Percentiles rank a stretch among this genome's conserved stretches.
Conservation (phyloP, 139 green algal genomes). For the Coelastrella sp. region DNA sequence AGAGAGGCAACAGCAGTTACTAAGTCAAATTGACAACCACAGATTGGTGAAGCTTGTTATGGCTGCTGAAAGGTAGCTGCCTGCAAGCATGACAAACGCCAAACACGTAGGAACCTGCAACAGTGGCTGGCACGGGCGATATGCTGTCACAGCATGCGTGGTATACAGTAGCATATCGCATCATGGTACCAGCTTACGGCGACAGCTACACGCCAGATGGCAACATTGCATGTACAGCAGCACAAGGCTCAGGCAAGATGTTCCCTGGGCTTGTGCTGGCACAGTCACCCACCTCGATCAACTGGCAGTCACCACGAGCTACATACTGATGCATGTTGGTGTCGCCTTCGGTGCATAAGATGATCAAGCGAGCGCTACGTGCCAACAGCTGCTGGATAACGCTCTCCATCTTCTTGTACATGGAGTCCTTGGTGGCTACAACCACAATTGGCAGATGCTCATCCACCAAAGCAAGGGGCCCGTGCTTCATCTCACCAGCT, state of each 20-base stretch:
- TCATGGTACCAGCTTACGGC: no score
- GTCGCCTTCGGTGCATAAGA: slow-evolving; percentile 88
- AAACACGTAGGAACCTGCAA: no score
- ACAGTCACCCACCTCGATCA: slow-evolving; percentile 43
- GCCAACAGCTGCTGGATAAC: slow-evolving; percentile 94
- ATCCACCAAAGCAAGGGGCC: slow-evolving; percentile 96
- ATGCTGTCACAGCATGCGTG: no score
- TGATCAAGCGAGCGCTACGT: slow-evolving; percentile 80
- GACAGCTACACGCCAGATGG: no score
- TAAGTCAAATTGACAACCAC: not conserved
- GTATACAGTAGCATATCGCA: no score
- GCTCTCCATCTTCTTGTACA: slow-evolving; percentile 92
- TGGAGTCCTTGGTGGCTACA: slow-evolving; percentile 79
- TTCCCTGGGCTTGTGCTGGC: not conserved
- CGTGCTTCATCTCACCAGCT: slow-evolving; percentile 99
- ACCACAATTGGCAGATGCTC: slow-evolving; percentile 96
- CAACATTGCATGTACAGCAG: not conserved
- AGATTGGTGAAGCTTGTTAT: no score
- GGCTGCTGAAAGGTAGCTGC: no score
- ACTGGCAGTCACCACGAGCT: slow-evolving; percentile 14
- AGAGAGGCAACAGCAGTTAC: not conserved
- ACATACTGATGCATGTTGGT: slow-evolving; percentile 47
- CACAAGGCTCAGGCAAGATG: no score
- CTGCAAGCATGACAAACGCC: no score
- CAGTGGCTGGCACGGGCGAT: no score